phyloP scores from a whole-genome alignment of 2,329 filamentous ascomycete genomes.

The Arthroderma uncinatum region DNA sequence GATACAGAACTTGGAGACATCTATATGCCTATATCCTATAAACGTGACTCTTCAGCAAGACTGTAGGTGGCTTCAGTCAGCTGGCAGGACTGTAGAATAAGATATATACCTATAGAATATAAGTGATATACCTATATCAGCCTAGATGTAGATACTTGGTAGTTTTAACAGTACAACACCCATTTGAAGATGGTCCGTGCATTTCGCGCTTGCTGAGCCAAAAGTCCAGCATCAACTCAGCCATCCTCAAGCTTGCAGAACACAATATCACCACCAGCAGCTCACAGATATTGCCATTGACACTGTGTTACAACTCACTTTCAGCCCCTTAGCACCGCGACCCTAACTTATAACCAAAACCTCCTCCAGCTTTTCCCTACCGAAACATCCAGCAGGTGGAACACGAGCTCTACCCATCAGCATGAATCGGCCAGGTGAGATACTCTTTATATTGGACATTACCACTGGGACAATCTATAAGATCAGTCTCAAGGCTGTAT shows the following conservation, averaged over 20 bases:
- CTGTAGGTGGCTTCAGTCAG: no score
- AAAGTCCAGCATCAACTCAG: not conserved
- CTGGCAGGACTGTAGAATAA: no score
- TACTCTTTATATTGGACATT: slow-evolving; percentile 11
- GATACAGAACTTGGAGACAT: no score
- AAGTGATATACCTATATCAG: not conserved
- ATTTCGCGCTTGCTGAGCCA: not conserved
- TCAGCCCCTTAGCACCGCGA: not conserved
- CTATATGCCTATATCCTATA: no score
- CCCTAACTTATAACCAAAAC: not conserved
- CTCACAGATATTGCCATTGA: not conserved
- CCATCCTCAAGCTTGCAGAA: not conserved
- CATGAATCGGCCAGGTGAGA: slow-evolving; percentile 43
- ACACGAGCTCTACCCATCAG: slow-evolving; percentile 13
- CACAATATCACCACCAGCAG: not conserved
- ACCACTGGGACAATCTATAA: not conserved
- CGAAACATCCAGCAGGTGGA: not conserved
- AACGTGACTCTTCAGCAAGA: no score
- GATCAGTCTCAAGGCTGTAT: not conserved
- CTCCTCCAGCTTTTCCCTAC: not conserved
- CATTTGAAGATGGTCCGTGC: slow-evolving; percentile 1
- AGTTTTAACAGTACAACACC: not conserved
- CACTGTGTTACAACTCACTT: not conserved
- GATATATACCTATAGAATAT: not conserved
- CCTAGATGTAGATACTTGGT: not conserved